phyloP scores from a whole-genome alignment of 345 rosid genomes.

The Alliaria petiolata region DNA sequence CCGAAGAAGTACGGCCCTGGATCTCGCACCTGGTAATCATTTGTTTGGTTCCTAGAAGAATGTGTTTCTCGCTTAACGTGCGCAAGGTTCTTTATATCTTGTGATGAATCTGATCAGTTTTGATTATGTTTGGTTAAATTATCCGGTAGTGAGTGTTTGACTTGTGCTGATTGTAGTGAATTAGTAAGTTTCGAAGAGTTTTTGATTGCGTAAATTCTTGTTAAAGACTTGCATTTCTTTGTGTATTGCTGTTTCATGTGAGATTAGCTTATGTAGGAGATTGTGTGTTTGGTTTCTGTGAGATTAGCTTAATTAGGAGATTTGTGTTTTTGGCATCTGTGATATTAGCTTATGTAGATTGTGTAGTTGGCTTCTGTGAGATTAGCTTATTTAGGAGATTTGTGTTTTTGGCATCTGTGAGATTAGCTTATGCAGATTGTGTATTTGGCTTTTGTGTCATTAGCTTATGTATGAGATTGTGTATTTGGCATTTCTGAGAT shows the following conservation, averaged over 20 bases:
- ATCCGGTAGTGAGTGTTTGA: too few relatives aligned
- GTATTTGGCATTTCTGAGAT: too few relatives aligned
- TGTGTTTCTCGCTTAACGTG: not conserved
- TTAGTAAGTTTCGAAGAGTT: not conserved
- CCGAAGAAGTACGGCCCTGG: conserved; percentile 38
- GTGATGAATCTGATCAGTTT: not conserved
- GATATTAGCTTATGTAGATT: not conserved
- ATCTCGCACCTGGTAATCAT: conserved; percentile 33
- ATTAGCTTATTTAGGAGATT: too few relatives aligned
- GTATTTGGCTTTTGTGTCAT: not conserved
- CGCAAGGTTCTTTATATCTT: not conserved
- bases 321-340: too few relatives aligned
- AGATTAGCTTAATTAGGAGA: not conserved
- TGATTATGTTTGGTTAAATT: not conserved
- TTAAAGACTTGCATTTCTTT: not conserved
- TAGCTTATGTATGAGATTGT: too few relatives aligned
- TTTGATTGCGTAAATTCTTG: not conserved
- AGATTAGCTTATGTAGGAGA: not conserved
- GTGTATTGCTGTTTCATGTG: not conserved
- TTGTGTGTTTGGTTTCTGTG: not conserved
- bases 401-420: too few relatives aligned
- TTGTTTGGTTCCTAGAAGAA: not conserved
- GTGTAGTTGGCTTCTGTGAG: too few relatives aligned
- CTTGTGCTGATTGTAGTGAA: not conserved
- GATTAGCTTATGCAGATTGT: too few relatives aligned